These are phyloP conservation scores for Phytophthora brassicae DNA, from an alignment of 352 stramenopile species.

Conservation along the genomic window DNA sequence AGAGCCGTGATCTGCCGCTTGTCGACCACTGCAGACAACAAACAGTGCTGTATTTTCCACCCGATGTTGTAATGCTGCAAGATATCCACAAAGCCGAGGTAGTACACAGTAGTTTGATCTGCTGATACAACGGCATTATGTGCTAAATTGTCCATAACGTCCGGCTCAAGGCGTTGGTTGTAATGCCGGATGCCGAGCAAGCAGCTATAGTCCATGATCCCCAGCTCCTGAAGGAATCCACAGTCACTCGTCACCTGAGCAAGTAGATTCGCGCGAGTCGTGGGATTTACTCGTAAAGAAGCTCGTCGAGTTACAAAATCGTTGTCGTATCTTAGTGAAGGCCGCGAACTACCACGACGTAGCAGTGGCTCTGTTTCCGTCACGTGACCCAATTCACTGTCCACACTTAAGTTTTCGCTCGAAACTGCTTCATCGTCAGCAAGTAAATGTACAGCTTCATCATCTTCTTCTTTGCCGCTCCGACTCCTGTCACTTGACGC, in stretches of 20 bases:
- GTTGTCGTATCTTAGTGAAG: slow-evolving; percentile 70
- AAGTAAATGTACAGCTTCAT: too few species aligned
- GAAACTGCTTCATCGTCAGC: slow-evolving; percentile 32
- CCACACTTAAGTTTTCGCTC: slow-evolving; percentile 30
- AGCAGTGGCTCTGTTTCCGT: slow-evolving; percentile 63
- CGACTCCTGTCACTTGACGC: slow-evolving; percentile 41
- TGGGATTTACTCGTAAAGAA: slow-evolving; percentile 69
- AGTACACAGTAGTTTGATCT: slow-evolving; percentile 74
- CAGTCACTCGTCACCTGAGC: slow-evolving; percentile 84
- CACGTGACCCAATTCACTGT: slow-evolving; percentile 36
- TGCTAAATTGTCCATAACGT: slow-evolving; percentile 52
- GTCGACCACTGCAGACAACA: slow-evolving; percentile 71
- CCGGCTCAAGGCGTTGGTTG: slow-evolving; percentile 42
- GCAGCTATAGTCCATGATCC: slow-evolving; percentile 90
- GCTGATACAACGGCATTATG: slow-evolving; percentile 84
- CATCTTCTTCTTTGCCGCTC: slow-evolving; percentile 33
- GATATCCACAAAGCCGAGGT: slow-evolving; percentile 85
- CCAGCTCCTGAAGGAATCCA: slow-evolving; percentile 81
- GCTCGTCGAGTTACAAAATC: slow-evolving; percentile 76
- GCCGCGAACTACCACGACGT: slow-evolving; percentile 54
- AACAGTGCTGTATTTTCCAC: slow-evolving; percentile 84
- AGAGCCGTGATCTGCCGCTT: slow-evolving; percentile 80
- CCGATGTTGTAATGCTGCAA: slow-evolving; percentile 85
- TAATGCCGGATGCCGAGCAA: slow-evolving; percentile 77
- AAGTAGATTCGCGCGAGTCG: slow-evolving; percentile 70